A percentile compares a stretch with the other conserved stretches of the same genome.
Conservation (phyloP, 768 basidiomycete genomes). For the Suillus clintonianus region DNA sequence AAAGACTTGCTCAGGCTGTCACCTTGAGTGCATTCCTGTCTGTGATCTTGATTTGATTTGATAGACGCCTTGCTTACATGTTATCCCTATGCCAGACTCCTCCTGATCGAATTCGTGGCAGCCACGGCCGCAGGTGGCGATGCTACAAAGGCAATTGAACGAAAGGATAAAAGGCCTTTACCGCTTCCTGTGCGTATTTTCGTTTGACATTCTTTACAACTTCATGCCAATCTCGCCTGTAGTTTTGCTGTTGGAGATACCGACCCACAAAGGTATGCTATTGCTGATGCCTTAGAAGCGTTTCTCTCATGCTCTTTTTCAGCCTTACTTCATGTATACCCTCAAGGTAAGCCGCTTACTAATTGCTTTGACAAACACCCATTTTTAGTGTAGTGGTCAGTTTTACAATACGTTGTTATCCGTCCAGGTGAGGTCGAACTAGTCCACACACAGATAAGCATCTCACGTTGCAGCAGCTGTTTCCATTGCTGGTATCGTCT, state of each 20-base stretch:
- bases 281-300: background rate
- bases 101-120: slow-evolving; percentile 86
- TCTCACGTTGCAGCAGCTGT: slow-evolving; percentile 6
- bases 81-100: slow-evolving; percentile 46
- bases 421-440: slow-evolving; percentile 44
- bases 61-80: background rate
- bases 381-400: slow-evolving; percentile 61
- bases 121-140: slow-evolving; percentile 62
- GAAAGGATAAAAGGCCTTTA: slow-evolving; percentile 77
- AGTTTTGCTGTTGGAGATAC: slow-evolving; percentile 85
- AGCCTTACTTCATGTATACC: slow-evolving; percentile 90
- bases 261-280: slow-evolving; percentile 69
- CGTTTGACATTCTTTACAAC: slow-evolving; percentile 1
- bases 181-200: slow-evolving; percentile 62
- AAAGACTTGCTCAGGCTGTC: slow-evolving; percentile 53
- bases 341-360: slow-evolving; percentile 57
- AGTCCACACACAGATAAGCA: background rate
- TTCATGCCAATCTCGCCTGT: slow-evolving; percentile 3
- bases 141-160: slow-evolving; percentile 65
- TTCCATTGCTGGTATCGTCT: slow-evolving; percentile 80
- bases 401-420: slow-evolving; percentile 86
- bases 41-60: slow-evolving; percentile 24
- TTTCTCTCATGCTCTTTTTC: slow-evolving; percentile 5
- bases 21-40: slow-evolving; percentile 87
- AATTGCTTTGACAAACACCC: background rate